Conservation (phyloP, 139 green algal species). For the Asterochloris erici region DNA sequence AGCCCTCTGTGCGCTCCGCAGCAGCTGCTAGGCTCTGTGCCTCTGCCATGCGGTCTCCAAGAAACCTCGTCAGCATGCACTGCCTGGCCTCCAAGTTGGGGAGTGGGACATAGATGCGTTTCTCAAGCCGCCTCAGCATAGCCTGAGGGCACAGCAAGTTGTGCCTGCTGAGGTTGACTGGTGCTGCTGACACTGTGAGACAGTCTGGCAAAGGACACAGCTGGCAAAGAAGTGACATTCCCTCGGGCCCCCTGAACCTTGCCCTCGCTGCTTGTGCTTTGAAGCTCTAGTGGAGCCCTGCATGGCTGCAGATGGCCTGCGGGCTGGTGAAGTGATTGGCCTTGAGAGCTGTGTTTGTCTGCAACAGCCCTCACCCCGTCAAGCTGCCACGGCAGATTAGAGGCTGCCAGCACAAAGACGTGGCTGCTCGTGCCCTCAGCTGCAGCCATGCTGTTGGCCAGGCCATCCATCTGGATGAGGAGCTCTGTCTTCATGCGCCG, state of each 20-base stretch:
- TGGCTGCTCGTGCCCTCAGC: slow-evolving; percentile 27
- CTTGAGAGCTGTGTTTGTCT: too few relatives aligned
- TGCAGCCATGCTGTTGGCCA: slow-evolving; percentile 19
- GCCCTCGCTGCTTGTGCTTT: neutral
- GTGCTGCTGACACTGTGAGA: neutral
- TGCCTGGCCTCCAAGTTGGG: slow-evolving; percentile 57
- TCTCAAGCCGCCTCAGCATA: slow-evolving; percentile 71
- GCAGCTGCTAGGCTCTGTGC: slow-evolving; percentile 54
- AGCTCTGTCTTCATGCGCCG: slow-evolving; percentile 90
- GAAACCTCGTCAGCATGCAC: slow-evolving; percentile 76
- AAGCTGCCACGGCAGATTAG: slow-evolving; percentile 95
- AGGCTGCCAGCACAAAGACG: slow-evolving; percentile 93
- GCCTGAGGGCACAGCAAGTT: slow-evolving; percentile 37
- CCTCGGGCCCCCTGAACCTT: neutral
- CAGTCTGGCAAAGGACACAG: neutral
- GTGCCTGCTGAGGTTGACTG: neutral
- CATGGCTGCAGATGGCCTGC: neutral
- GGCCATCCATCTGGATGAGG: slow-evolving; percentile 69
- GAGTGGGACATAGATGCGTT: slow-evolving; percentile 92
- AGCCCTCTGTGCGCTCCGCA: slow-evolving; percentile 60
- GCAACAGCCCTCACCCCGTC: slow-evolving; percentile 62
- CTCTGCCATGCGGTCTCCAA: slow-evolving; percentile 54
- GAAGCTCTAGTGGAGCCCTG: neutral
- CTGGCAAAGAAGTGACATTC: neutral
- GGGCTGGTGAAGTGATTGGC: too few relatives aligned